phyloP scores from a whole-genome alignment of 305 asterid species.

The Fraxinus velutina region DNA sequence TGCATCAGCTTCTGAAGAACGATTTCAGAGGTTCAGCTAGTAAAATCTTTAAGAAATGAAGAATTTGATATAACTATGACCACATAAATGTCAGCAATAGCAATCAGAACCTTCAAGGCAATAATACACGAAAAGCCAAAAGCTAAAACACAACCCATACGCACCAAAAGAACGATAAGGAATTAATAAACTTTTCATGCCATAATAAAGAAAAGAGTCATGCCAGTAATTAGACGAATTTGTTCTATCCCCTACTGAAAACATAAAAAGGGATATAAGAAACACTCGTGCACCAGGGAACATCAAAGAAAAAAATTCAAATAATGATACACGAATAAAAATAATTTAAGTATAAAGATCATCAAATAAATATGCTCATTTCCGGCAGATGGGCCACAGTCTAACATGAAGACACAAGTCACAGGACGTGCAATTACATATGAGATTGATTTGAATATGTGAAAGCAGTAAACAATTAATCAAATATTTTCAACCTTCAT shows the following conservation, averaged over 20 bases:
- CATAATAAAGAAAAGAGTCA: neutral
- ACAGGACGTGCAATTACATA: neutral
- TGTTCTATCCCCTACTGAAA: neutral
- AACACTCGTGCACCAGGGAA: neutral
- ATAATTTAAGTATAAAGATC: neutral
- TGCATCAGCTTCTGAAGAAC: slow-evolving; percentile 32
- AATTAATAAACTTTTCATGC: neutral
- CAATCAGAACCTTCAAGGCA: neutral
- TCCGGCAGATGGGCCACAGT: slow-evolving; percentile 7
- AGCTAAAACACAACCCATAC: neutral
- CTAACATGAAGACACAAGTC: slow-evolving; percentile 20
- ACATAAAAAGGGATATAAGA: neutral
- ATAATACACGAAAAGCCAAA: neutral
- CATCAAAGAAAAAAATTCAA: neutral
- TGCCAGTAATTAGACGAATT: neutral
- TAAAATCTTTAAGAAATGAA: slow-evolving; percentile 11
- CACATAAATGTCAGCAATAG: neutral
- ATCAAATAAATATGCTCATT: neutral
- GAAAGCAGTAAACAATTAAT: slow-evolving; percentile 9
- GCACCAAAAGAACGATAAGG: neutral
- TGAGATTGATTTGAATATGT: slow-evolving; percentile 2
- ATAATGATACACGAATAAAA: neutral
- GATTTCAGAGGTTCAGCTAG: slow-evolving; percentile 26
- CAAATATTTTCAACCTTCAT: slow-evolving; percentile 23
- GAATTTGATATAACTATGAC: neutral